Percentiles rank a stretch among this genome's conserved stretches.
Conservation (phyloP, 208 protist species). For the Trypanosoma avium region DNA sequence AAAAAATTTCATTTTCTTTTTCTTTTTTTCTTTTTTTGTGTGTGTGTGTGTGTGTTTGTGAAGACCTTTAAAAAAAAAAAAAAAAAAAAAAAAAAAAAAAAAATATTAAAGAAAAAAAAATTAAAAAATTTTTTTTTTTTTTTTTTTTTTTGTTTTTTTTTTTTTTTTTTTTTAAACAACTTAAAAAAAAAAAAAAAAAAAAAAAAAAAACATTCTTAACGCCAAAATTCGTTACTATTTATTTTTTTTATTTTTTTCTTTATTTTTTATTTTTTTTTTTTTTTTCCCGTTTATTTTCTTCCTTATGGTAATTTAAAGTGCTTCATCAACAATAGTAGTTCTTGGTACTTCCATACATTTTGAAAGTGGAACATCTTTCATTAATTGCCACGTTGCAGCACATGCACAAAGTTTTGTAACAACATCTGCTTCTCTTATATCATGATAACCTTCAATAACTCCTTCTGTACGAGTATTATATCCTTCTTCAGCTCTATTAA, state of each 20-base stretch:
- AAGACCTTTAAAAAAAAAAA: background rate
- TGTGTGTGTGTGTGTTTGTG: too few species aligned
- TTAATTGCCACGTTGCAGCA: conserved; percentile 74
- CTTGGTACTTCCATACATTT: conserved; percentile 80
- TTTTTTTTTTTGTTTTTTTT: background rate
- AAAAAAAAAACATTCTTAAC: too few species aligned
- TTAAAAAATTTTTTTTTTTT: too few species aligned
- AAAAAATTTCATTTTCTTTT: background rate
- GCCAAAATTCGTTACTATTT: too few species aligned
- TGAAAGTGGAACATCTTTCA: conserved; percentile 69
- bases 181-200: too few species aligned
- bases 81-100: background rate
- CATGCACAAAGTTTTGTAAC: conserved; percentile 89
- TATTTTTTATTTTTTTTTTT: background rate
- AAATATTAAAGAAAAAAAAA: background rate
- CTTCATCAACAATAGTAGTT: conserved; percentile 17
- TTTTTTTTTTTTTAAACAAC: background rate
- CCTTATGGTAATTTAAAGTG: background rate
- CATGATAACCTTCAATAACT: conserved; percentile 89
- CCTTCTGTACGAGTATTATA: conserved; percentile 75
- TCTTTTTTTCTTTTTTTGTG: background rate
- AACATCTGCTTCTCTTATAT: conserved; percentile 88
- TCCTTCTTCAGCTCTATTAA: conserved; percentile 87
- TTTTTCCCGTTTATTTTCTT: background rate
- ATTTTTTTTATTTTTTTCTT: too few species aligned